These are phyloP conservation scores for Thamnidium elegans DNA, from an alignment of 192 early-diverging fungal genomes.

Conservation along the genomic window DNA sequence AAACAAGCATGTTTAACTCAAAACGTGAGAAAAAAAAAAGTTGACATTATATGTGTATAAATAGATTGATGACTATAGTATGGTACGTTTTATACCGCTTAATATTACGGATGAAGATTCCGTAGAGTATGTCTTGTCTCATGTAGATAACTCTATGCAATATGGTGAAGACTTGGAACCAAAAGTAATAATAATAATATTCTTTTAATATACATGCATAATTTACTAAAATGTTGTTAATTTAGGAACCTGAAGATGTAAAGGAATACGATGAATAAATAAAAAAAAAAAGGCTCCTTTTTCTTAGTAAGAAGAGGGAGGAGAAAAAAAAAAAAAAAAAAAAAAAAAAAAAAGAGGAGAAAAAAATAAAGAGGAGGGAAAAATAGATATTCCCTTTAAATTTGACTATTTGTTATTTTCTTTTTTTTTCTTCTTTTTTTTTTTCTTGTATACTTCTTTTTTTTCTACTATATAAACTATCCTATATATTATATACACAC, in stretches of 20 bases:
- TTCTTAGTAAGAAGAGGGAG: neutral
- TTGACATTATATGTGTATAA: neutral
- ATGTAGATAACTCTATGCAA: conserved; percentile 94
- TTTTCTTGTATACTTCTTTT: neutral
- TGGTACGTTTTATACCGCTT: conserved; percentile 93
- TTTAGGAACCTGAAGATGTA: conserved; percentile 34
- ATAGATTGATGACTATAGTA: conserved; percentile 93
- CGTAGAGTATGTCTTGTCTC: conserved; percentile 77
- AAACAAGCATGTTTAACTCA: neutral
- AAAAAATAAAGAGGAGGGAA: too few relatives aligned
- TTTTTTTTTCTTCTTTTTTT: neutral
- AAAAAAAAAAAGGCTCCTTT: neutral
- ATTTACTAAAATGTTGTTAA: conserved; percentile 13
- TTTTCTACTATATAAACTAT: neutral
- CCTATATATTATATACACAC: too few relatives aligned
- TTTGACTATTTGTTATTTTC: neutral
- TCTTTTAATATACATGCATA: neutral
- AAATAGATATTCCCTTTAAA: too few relatives aligned
- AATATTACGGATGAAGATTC: conserved; percentile 95
- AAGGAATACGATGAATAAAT: conserved; percentile 25
- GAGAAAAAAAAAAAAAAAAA: neutral
- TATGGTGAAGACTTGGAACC: conserved; percentile 98
- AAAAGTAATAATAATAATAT: conserved; percentile 50
- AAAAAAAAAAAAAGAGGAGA: neutral
- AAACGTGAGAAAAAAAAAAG: neutral